Evolutionary conservation across 768 basidiomycete species (phyloP), one percentile per base, ranked within the genome.

Genomic region (Scleroderma bovista): DNA sequence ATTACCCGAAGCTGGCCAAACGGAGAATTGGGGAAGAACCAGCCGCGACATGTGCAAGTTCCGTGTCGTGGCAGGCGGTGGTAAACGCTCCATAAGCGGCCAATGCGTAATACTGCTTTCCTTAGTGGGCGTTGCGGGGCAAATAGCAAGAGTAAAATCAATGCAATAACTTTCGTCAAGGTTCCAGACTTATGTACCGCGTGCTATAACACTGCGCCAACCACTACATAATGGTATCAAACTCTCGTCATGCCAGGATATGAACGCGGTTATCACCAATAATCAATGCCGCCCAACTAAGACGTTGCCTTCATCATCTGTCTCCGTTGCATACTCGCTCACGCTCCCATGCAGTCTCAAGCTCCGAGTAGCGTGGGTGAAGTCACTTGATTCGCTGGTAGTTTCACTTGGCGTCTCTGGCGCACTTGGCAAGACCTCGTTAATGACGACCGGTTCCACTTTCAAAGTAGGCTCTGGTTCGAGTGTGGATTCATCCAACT

Each of bases 221-320:
- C 48, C 23, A 51, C 48, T 45, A 43, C 44, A 49, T 50, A 54
- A 52, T 59, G 64, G 60, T 67, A 66, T 65, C 59, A 53, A 43
- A 38, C 12, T 34, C 43, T 46, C 51, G 22, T 45, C 39, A 44
- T 50, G 26, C 22, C 44, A 24, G 26, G 32, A 50, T 38, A 51
- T 45, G 17, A 52, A 31, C 42, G 29, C 46, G 32, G 46, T 37
- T 23, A 26, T 46, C 38, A 48, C 54, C 51, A 17, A 46, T 13
- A 31, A 22, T 45, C 54, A 67, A 45, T 48, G 87, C 50, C 83
- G 75, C 36, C 81, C 84, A 45, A 91, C 81, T 24, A 90, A 63
- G 51, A 91, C 78, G 83, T 90, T 83, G 6, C 86, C 88, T 59
- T 91, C 88, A 51, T 92, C 88, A 62, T 92, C 88, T 34, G 88